Evolutionary conservation across 495 filamentous ascomycete genomes (phyloP), one percentile per base, ranked within the genome.

Genomic region (Hypoxylon fuscum): DNA sequence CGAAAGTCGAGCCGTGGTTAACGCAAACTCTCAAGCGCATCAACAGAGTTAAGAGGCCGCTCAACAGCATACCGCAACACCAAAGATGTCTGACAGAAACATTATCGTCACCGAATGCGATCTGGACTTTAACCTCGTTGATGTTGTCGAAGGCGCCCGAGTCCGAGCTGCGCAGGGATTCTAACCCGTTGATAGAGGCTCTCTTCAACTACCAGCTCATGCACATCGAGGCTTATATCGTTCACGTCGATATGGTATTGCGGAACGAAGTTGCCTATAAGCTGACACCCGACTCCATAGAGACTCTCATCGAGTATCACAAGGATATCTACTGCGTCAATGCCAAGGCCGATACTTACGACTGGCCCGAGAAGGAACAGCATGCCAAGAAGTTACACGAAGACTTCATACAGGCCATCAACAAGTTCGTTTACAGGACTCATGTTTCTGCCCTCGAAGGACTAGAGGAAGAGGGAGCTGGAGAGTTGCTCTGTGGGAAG

Each of bases 261-360:
- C 88, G 93, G 74, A 96, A 96, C 71, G 95, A 99, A 77, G 93
- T 99, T 57, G 96, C 94, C 53, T 98, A 92, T 85, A 99, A 99
- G 81, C 83, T 99, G 66, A 97, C 93, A n/a, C 88, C 89, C 35
- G 95, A 98, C 74, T 91, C 95, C 40, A 99, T 99, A 81, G 93
- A 97, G 68, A 76, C 91, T 22, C 85, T 99, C 64, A 90, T 96
- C 71, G 92, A 97, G 71, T 97, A 94, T 76, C 96, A 99, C 83
- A 93, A 96, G 82, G 93, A 98, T 48, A 85, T 99, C 63, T 94
- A 95, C 79, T 96, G 93, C 50, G 86, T 93, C 50, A 91, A 99
- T 76, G 85, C 91, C 59, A 89, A 91, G 49, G 92, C 92, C 69
- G 89, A 80, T 70, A 97, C 93, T 32, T 96, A 92, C 85, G 88